Base-by-base conservation (phyloP, 164 flowering plant species). In the Sextonia rubra region DNA sequence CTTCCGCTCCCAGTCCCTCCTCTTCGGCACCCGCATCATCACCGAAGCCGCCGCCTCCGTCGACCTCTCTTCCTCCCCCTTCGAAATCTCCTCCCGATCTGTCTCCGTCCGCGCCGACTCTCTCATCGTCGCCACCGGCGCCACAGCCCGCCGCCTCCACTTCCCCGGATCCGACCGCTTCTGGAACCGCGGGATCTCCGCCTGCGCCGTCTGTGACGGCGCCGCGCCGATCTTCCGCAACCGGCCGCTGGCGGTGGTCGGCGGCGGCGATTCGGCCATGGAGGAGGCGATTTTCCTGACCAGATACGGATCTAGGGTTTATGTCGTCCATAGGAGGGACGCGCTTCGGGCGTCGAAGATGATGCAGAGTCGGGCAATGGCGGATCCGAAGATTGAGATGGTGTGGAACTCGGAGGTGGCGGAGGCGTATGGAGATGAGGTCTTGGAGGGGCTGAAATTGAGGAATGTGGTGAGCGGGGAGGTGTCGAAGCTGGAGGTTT, bases 231-330 rank as follows among this genome's bases (percentile, higher is more conserved):
- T 91, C 2, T 95, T 95, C 74, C 73, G 91, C 75, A 78, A 89
- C 80, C 88, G 89, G 76, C 93, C 93, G 0, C 75, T 95, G 71
- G 99, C 90, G 14, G 99, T 95, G 56, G 89, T 95, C 2, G 99
- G 99, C 0, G 98, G 99, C 9, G 98, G 98, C 0, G 99, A 95
- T 71, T 93, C 99, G 2, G 98, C 99, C 0, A 93, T 93, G 97
- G 99, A 95, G 73, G 98, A 95, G 69, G 97, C 97, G 3, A 93
- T 69, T 20, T 93, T 85, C 77, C 79, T 95, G 60, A 93, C 98
- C 14, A 95, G 91, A 77, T 95, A 85, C 64, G 99, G 91, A 0
- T 90, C 94, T 0, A 88, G 82, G 76, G 99, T 95, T 23, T 86
- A 87, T 58, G 86, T 95, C 5, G 82, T 95, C 37, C 98, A 93